Evolutionary conservation across 805 yeast genomes (phyloP).

Genomic region (Pichia exigua): DNA sequence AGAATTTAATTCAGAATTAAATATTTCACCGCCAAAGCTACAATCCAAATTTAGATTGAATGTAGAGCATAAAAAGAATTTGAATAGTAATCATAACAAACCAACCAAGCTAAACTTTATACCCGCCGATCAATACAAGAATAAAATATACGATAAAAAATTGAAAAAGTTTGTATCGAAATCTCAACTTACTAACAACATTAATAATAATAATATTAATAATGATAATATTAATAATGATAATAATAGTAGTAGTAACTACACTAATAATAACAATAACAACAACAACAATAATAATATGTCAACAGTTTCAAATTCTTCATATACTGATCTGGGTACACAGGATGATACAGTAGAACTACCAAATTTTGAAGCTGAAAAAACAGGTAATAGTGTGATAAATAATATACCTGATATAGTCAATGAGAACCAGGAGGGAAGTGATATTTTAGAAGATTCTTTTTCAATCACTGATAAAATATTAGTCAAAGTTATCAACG

Average conservation of each 20-base stretch:
- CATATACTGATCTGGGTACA: constrained; percentile 10
- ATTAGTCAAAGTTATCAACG: constrained; percentile 40
- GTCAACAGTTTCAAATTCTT: neutral
- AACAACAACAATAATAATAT: neutral
- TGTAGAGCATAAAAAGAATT: neutral
- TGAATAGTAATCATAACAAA: neutral
- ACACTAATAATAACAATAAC: neutral
- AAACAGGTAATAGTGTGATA: constrained; percentile 2
- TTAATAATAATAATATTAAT: constrained; percentile 1
- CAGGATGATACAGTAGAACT: constrained; percentile 15
- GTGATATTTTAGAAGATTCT: constrained; percentile 29
- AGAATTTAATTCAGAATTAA: constrained; percentile 1
- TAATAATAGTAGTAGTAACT: too few relatives aligned
- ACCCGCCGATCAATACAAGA: constrained; percentile 26
- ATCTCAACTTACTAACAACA: constrained; percentile 12
- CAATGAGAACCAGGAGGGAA: neutral
- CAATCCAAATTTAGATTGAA: neutral
- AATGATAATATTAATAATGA: too few relatives aligned
- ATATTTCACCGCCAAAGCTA: constrained; percentile 2
- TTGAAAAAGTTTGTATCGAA: constrained; percentile 20
- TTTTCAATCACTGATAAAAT: constrained; percentile 39
- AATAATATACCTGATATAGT: constrained; percentile 1
- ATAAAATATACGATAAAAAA: constrained; percentile 24
- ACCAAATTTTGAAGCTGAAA: constrained; percentile 9
- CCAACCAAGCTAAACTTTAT: constrained; percentile 26